phyloP scores from a whole-genome alignment of 2,329 filamentous ascomycete species.

The Pseudocercospora musae region DNA sequence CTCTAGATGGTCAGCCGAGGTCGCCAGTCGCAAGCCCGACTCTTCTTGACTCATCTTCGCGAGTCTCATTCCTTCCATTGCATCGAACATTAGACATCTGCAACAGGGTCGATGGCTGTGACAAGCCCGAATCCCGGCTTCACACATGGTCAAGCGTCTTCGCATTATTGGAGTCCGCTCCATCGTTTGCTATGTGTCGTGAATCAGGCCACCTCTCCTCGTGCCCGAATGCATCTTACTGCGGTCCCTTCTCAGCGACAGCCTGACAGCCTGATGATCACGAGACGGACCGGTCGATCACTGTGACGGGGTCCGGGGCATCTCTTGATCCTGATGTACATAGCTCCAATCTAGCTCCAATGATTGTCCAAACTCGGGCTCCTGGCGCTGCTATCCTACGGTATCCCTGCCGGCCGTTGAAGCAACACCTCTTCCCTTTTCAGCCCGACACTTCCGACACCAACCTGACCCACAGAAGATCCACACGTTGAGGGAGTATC shows the following conservation, averaged over 20 bases:
- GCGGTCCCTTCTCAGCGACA: not conserved
- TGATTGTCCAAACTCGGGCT: not conserved
- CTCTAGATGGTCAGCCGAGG: too few relatives aligned
- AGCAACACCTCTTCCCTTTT: not conserved
- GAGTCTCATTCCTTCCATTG: too few relatives aligned
- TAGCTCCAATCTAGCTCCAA: too few relatives aligned
- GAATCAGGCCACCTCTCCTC: not conserved
- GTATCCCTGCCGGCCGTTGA: not conserved
- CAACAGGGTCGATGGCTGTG: too few relatives aligned
- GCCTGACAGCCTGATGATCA: constrained; percentile 2
- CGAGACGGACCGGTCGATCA: not conserved
- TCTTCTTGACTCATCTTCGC: too few relatives aligned
- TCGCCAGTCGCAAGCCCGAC: too few relatives aligned
- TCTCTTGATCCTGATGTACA: not conserved
- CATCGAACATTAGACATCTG: too few relatives aligned
- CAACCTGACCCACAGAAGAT: not conserved
- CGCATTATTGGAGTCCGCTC: too few relatives aligned
- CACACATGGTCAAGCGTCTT: too few relatives aligned
- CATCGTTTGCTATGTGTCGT: not conserved
- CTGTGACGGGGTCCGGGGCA: not conserved
- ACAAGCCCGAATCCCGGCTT: too few relatives aligned
- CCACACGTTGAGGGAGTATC: not conserved
- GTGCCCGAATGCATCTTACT: not conserved
- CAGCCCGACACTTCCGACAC: not conserved
- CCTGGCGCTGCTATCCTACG: not conserved